These are phyloP conservation scores for Yamadazyma blattariae DNA, from an alignment of 1,139 yeast genomes.

Conservation along the genomic window DNA sequence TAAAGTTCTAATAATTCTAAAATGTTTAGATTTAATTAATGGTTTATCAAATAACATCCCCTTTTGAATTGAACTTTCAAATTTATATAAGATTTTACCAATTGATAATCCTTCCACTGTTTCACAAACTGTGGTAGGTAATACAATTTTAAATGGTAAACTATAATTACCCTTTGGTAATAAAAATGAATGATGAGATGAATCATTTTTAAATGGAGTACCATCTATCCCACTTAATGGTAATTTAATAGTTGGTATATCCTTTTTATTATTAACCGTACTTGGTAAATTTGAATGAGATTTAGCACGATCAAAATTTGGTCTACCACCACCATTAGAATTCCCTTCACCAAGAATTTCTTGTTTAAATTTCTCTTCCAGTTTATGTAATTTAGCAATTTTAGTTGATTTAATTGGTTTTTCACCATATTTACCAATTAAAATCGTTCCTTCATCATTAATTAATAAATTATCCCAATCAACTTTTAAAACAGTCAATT, in stretches of 20 bases:
- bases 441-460: constrained; percentile 42
- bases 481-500: constrained; percentile 47
- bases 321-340: constrained; percentile 9
- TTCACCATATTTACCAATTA: constrained; percentile 44
- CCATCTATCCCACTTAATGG: constrained; percentile 45
- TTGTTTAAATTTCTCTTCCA: background rate
- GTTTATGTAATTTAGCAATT: constrained; percentile 2
- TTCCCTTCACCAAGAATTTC: constrained; percentile 1
- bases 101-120: constrained; percentile 63
- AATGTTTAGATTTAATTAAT: constrained; percentile 28
- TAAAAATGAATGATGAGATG: constrained; percentile 36
- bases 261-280: constrained; percentile 3
- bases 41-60: constrained; percentile 45
- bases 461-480: constrained; percentile 61
- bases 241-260: constrained; percentile 16
- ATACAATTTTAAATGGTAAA: constrained; percentile 53
- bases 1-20: constrained; percentile 47
- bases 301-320: constrained; percentile 17
- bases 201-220: constrained; percentile 35
- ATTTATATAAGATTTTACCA: constrained; percentile 54
- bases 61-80: constrained; percentile 55
- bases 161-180: constrained; percentile 66
- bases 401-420: constrained; percentile 18
- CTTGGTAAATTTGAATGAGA: constrained; percentile 17
- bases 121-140: constrained; percentile 64